Base-by-base conservation (phyloP, 1,284 basidiomycete species). In the Leucoagaricus sp. region DNA sequence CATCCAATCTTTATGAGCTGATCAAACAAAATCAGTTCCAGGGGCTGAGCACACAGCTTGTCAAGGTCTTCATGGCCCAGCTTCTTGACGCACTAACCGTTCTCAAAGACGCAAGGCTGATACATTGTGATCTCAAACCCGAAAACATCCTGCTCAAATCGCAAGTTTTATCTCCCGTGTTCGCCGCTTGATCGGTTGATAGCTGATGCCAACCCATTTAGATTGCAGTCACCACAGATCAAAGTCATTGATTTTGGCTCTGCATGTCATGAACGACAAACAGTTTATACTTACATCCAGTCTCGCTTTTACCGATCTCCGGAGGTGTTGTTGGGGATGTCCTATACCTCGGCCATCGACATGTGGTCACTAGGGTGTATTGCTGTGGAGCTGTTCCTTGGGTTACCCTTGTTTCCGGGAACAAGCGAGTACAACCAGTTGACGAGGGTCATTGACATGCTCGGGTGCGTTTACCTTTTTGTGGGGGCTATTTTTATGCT, bases 21-120 rank as follows among this genome's bases (percentile, higher is more conserved):
- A 99, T 99, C 86, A 99, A 99, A 80, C 97, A 99, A 76, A 99
- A 99, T 74, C 94, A 96, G 70, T 99, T 99, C 83, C 93, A 97
- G 72, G 97, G 96, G 2, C 78, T 99, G 52, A 95, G 91, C 74
- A 96, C 94, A 4, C 94, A 96, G 69, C 86, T 99, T 47, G 96
- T 99, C 65, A 94, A 98, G 67, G 96, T 99, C 34, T 99, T 99
- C 69, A 98, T 96, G 55, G 89, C 93, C 1, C 96, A 99, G 72
- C 76, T 99, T 33, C 78, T 99, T 57, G 97, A 99, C 67, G 89
- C 96, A 2, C 74, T 99, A 67, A 90, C 91, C 1, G 86, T 98
- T 8, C 81, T 99, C 60, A 97, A 98, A 71, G 94, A 98, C 17
- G 95, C 96, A 33, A 85, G 94, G 52, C 78, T 99, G 63, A 98